Base-by-base conservation (phyloP, 2,329 filamentous ascomycete genomes). In the Grosmannia huntii region DNA sequence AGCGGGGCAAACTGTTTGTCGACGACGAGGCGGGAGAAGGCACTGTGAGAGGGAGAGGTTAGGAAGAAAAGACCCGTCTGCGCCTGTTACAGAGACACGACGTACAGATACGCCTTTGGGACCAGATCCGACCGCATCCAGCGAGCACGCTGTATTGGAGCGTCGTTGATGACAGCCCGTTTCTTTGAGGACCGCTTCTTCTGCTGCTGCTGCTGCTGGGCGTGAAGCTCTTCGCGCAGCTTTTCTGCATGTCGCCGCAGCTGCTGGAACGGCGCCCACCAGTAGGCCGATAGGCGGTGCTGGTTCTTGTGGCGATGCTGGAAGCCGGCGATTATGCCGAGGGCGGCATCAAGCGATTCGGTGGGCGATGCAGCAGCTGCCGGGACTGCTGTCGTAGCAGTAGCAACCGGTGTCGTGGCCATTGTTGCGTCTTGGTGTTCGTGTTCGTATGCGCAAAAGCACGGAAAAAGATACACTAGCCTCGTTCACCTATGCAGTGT, bases 281-380 rank as follows among this genome's bases (percentile, higher is more conserved):
- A 99, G 67, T 83, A 82, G 16, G 56, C 56, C 33, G 85, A 81
- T 62, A 80, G 77, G 58, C 84, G 84, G 71, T 97, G 92, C 73
- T 97, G 92, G 73, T 96, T 97, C 68, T 85, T 86, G 75, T 96
- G 94, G 66, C 90, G 89, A 68, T 89, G 84, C 70, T 85, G 82
- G 65, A 95, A 81, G 63, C 87, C 80, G 66, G 86, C 77, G 51
- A 96, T 81, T 53, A 91, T 72, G 55, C 79, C 69, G 31, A 74
- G 64, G 31, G 77, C 66, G 2, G 74, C 68, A 3, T 65, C 59
- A 50, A 82, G 71, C 28, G 67, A 63, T 53, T 64, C 60, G 56
- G 65, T 61, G 49, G 66, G 28, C 21, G n/a, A 23, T 11, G 31
- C 19, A 33, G 31, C 5, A 9, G 16, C 28, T 5, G 2, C 14